These are phyloP conservation scores for Penicillium palitans DNA, from an alignment of 2,329 filamentous ascomycete genomes.

Conservation along the genomic window DNA sequence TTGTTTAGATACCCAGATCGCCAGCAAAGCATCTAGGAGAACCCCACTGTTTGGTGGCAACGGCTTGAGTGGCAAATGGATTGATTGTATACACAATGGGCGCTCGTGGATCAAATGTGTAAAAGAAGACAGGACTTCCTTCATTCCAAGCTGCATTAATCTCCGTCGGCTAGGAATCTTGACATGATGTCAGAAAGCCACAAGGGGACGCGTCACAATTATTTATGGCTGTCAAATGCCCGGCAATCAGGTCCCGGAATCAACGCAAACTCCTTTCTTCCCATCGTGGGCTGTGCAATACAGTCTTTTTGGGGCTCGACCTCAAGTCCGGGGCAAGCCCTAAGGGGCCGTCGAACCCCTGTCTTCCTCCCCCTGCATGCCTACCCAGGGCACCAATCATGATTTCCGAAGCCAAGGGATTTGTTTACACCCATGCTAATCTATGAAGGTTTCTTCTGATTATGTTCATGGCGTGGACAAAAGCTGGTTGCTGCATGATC, in stretches of 20 bases:
- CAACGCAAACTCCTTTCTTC: too few relatives aligned
- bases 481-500: neutral
- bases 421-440: constrained; percentile 2
- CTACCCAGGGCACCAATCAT: neutral
- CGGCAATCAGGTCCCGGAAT: neutral
- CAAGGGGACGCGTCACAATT: constrained; percentile 1
- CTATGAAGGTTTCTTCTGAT: neutral
- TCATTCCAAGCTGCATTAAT: constrained; percentile 21
- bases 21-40: neutral
- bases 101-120: neutral
- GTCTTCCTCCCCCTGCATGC: constrained; percentile 7
- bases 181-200: constrained; percentile 10
- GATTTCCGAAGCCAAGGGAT: neutral
- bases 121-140: constrained; percentile 4
- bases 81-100: neutral
- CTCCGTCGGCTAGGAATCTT: constrained; percentile 17
- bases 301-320: neutral
- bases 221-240: neutral
- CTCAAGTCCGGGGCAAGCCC: neutral
- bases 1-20: neutral
- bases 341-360: neutral
- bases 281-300: neutral
- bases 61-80: neutral
- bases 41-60: neutral
- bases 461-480: neutral